phyloP scores from a whole-genome alignment of 306 rosid species.

The Clitoria ternatea region DNA sequence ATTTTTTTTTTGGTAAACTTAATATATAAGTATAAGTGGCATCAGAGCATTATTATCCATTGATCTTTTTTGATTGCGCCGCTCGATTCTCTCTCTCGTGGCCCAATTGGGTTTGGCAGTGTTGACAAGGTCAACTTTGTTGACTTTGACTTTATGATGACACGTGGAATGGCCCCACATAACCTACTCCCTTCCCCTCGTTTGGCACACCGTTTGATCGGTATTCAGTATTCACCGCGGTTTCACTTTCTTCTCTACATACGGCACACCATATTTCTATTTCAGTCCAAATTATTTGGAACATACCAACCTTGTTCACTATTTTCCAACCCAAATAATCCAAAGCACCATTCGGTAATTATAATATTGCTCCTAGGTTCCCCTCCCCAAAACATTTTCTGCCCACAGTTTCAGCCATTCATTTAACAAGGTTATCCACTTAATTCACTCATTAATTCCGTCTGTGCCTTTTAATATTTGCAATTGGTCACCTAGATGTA shows the following conservation, averaged over 20 bases:
- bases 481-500: not conserved
- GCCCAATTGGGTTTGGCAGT: not conserved
- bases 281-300: conserved; percentile 25
- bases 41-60: not conserved
- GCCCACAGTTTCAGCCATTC: not conserved
- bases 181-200: conserved; percentile 13
- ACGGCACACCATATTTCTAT: conserved; percentile 1
- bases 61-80: not conserved
- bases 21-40: not conserved
- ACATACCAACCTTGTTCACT: not conserved
- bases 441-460: not conserved
- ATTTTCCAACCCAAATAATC: not conserved
- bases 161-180: conserved; percentile 19
- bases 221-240: conserved; percentile 18
- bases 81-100: not conserved
- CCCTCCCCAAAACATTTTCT: not conserved
- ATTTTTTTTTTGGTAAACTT: no score
- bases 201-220: conserved; percentile 9
- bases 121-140: conserved; percentile 33
- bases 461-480: not conserved
- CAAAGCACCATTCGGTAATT: not conserved
- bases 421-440: not conserved
- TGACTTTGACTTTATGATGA: conserved; percentile 19
- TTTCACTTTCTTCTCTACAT: not conserved
- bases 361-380: not conserved